Evolutionary conservation across 1,284 basidiomycete species (phyloP), one percentile per base, ranked within the genome.

Genomic region (Singerocomus rubriflavus): DNA sequence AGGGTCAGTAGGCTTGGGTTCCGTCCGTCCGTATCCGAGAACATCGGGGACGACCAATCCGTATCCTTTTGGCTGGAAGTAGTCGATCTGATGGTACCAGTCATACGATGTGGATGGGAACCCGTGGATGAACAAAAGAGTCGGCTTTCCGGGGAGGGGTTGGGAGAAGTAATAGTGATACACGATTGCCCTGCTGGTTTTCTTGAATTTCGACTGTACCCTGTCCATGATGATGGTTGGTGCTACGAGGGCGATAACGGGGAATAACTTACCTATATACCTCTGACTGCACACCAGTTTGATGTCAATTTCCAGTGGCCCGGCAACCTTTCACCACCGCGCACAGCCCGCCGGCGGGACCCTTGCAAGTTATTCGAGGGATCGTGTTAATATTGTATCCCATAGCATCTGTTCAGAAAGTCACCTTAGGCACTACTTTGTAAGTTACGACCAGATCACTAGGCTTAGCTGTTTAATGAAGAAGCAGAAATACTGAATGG

Each of bases 11-110:
- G 78, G 72, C 61, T 78, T 79, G 52, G 66, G 73, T 39, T 62
- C 73, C 7, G 77, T 78, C 14, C 62, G 71, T 12, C 77, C 78
- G 30, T 72, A 74, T 10, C 78, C 80, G 11, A 80, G 67, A 62
- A 76, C 69, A 58, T 80, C 76, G 0, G 77, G 79, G 8, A 73
- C 75, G 50, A 81, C 59, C 27, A 80, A 48, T 13, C 77, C 71
- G 45, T 73, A 80, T 17, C 79, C 80, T 35, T 61, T 64, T 25
- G 63, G 56, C 34, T 68, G 55, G 63, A 80, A 78, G 55, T 70
- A 71, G 10, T 68, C 55, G 46, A 78, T 70, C 53, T 76, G 74
- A 25, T 67, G 60, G 35, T 69, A 60, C 78, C 78, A 79, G 44
- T 72, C 74, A 46, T 71, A 69, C 0, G 73, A 71, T 12, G 66